Conservation (phyloP, 2,329 filamentous ascomycete species). For the Pseudogymnoascus sp. region DNA sequence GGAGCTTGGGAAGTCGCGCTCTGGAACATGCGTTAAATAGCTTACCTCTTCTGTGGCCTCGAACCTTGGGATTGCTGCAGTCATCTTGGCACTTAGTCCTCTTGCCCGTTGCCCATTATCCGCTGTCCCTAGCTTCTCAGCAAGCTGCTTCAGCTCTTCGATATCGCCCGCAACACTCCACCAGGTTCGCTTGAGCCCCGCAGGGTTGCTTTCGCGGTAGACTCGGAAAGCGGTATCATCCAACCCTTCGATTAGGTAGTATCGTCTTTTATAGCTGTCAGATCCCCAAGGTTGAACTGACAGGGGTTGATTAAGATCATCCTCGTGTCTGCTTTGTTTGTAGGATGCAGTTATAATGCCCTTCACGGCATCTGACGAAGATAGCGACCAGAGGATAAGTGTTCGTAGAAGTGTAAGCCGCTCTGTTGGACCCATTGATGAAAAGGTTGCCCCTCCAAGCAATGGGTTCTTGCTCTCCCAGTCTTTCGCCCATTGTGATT, state of each 20-base stretch:
- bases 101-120: conserved; percentile 78
- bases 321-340: conserved; percentile 74
- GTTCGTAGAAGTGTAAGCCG: conserved; percentile 73
- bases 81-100: conserved; percentile 68
- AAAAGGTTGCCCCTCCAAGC: conserved; percentile 70
- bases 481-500: conserved; percentile 74
- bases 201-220: conserved; percentile 86
- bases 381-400: conserved; percentile 79
- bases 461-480: conserved; percentile 83
- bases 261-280: conserved; percentile 83
- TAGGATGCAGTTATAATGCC: conserved; percentile 77
- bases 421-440: conserved; percentile 70
- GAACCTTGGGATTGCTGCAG: conserved; percentile 74
- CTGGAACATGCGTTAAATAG: conserved; percentile 10
- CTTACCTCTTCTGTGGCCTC: conserved; percentile 84
- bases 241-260: conserved; percentile 86
- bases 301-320: conserved; percentile 72
- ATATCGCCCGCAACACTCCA: conserved; percentile 87
- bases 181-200: conserved; percentile 70
- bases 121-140: conserved; percentile 63
- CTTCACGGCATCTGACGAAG: conserved; percentile 77
- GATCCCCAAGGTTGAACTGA: conserved; percentile 86
- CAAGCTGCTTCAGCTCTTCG: conserved; percentile 69
- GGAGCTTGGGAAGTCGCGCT: not conserved
- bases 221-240: conserved; percentile 92